Base-by-base conservation (phyloP, 2,329 filamentous ascomycete genomes). In the Ceratocystis alfenasii region DNA sequence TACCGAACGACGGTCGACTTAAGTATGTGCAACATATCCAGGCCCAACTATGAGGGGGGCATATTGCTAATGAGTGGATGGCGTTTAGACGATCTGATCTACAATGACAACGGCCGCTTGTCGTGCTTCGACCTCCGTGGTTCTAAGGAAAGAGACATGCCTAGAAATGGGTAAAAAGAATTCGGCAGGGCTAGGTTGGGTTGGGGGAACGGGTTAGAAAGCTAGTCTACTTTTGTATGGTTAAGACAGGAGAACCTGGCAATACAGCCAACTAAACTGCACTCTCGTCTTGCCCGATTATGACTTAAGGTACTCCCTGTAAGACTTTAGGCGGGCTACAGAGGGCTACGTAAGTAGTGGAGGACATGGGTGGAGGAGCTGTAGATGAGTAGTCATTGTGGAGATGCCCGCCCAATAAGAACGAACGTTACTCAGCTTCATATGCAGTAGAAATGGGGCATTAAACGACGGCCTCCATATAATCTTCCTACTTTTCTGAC, bases 1-100 rank as follows among this genome's bases (percentile, higher is more conserved):
- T 65, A 65, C 22, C 63, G 63, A n/a, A 65, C 63, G 4, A 59
- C 63, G 41, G 55, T 59, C 30, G 53, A 65, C 36, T 10, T 65
- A 17, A 65, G 63, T 65, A 45, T 25, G 63, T 30, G 10, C 2
- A 10, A 36, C 12, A 25, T 10, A 20, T 10, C 22, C n/a, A 44
- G 20, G 33, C 61, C 25, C 3, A 5, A 30, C 5, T 48, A 5
- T 28, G 7, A 12, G 22, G 25, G 30, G 2, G 28, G 50, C 5
- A 17, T 45, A 15, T 28, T 33, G 41, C 41, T 22, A n/a, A 65
- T 55, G n/a, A 45, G 4, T 10, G 15, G 12, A 5, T 2, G 6
- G 36, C 30, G 12, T 12, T 36, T 36, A 65, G 63, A 65, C 20
- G 53, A 65, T 3, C 12, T 60, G 2, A 8, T 65, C 5, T 65